A percentile compares a stretch with the other conserved stretches of the same genome.
Evolutionary conservation across 768 basidiomycete species (phyloP).

Genomic region (Leccinellum luteum): DNA sequence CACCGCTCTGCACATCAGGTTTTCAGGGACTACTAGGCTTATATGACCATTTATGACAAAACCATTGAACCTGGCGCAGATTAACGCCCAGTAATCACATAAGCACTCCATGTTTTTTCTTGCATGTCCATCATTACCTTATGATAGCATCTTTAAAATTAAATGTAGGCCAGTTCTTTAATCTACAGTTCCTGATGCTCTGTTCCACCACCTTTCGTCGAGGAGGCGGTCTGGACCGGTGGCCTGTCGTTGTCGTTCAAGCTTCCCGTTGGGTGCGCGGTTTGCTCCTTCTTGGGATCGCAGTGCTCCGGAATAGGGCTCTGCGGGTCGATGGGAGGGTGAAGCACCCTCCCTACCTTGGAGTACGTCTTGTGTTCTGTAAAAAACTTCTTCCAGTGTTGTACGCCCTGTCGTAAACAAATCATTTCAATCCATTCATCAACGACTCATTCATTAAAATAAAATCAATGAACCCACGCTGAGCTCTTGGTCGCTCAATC

Average conservation of each 20-base stretch:
- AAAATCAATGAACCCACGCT: slow-evolving; percentile 45
- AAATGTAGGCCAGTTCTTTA: slow-evolving; percentile 15
- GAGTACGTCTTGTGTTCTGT: slow-evolving; percentile 73
- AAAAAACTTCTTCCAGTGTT: slow-evolving; percentile 92
- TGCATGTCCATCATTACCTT: slow-evolving; percentile 22
- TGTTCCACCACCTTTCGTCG: slow-evolving; percentile 6
- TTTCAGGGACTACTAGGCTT: slow-evolving; percentile 19
- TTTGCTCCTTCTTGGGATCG: slow-evolving; percentile 54
- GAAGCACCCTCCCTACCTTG: slow-evolving; percentile 74
- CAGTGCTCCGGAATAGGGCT: slow-evolving; percentile 77
- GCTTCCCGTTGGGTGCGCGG: slow-evolving; percentile 27
- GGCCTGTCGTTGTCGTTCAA: slow-evolving; percentile 31
- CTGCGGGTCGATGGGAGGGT: slow-evolving; percentile 72
- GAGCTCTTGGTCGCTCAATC: slow-evolving; percentile 67
- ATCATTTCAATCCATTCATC: neutral
- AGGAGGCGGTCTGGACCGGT: slow-evolving; percentile 17
- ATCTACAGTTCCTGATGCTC: slow-evolving; percentile 31
- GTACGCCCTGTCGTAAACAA: slow-evolving; percentile 51
- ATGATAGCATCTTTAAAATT: slow-evolving; percentile 14
- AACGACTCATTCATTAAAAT: neutral
- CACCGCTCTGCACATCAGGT: slow-evolving; percentile 1
- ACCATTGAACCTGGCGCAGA: slow-evolving; percentile 10
- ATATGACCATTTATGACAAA: slow-evolving; percentile 29
- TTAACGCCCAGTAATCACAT: slow-evolving; percentile 8
- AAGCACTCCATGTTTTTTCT: slow-evolving; percentile 20